Evolutionary conservation across 352 stramenopile species (phyloP), one percentile per base, ranked within the genome.

Genomic region (Aphanomyces euteiches): DNA sequence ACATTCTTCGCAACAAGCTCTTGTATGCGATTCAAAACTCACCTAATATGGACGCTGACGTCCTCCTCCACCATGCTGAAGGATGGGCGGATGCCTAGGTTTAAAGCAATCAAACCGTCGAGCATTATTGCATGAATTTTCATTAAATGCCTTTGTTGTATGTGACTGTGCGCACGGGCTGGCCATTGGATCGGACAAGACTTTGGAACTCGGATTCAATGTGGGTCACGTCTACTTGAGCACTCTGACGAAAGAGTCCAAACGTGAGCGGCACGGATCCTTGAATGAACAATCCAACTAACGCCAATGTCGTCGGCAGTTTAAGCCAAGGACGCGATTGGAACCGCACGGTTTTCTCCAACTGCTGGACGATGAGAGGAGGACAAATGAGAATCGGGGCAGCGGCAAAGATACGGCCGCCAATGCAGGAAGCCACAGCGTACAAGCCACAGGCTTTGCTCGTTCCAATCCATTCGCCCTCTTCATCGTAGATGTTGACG

Each of bases 51-150:
- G 76, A 80, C 63, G 76, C 76, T 43, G 76, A 80, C 59, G 75
- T 78, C 47, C 77, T 85, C 40, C 72, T 98, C 74, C 83, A 96
- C 75, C 99, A 98, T 77, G 88, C 86, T 5, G 88, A 96, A 74
- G 88, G 88, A 1, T 96, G 88, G 88, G 88, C 88, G 7, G 88
- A 96, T 57, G 88, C 88, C 5, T 93, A 88, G 74, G 17, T 28
- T 28, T 28, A 28, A 28, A 28, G 28, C 28, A 28, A 28, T 28
- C 28, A 28, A 28, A 2, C 28, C 28, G 28, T 28, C 28, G 28
- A 2, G 28, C 28, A 28, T 28, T 58, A 12, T 58, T 58, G 15
- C 50, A 58, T 58, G 50, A 59, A 3, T 12, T 17, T n/a, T 39
- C 12, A 60, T 72, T 78, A 85, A 43, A 93, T 88, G 57, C 85